These are phyloP conservation scores for Cordyceps javanica DNA, from an alignment of 2,329 filamentous ascomycete species.

Conservation along the genomic window DNA sequence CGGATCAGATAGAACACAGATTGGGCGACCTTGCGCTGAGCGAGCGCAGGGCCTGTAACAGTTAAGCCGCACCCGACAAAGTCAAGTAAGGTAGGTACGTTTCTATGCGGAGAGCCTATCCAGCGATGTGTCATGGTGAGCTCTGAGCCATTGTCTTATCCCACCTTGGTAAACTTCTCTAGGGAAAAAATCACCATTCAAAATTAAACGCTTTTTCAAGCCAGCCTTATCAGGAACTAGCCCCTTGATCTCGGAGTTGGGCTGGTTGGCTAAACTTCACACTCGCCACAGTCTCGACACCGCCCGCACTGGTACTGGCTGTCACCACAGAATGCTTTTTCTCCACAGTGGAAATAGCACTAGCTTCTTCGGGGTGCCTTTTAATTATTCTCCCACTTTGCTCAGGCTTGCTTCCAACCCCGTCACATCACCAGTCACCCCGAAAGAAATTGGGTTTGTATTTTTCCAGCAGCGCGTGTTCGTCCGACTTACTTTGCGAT, in stretches of 20 bases:
- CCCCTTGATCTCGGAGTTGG: neutral
- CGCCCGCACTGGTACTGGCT: neutral
- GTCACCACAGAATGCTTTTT: neutral
- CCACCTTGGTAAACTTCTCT: too few species aligned
- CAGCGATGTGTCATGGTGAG: too few species aligned
- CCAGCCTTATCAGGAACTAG: neutral
- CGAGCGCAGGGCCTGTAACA: too few species aligned
- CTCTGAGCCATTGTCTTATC: too few species aligned
- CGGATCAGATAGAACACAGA: too few species aligned
- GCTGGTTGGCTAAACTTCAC: neutral
- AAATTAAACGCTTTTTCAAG: neutral
- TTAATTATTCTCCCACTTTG: constrained; percentile 14
- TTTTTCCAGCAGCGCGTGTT: constrained; percentile 14
- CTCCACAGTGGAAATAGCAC: constrained; percentile 10
- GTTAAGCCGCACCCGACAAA: too few species aligned
- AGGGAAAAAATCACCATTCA: too few species aligned
- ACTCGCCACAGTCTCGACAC: neutral
- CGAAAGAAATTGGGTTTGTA: constrained; percentile 6
- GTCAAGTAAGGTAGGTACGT: too few species aligned
- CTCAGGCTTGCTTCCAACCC: constrained; percentile 14
- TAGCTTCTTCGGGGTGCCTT: constrained; percentile 11
- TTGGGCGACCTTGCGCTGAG: too few species aligned
- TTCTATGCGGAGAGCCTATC: too few species aligned
- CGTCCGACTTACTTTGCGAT: constrained; percentile 4
- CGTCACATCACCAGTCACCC: constrained; percentile 11